A percentile compares a stretch with the other conserved stretches of the same genome.
Conservation (phyloP, 352 stramenopile genomes). For the Blastocystis sp. region DNA sequence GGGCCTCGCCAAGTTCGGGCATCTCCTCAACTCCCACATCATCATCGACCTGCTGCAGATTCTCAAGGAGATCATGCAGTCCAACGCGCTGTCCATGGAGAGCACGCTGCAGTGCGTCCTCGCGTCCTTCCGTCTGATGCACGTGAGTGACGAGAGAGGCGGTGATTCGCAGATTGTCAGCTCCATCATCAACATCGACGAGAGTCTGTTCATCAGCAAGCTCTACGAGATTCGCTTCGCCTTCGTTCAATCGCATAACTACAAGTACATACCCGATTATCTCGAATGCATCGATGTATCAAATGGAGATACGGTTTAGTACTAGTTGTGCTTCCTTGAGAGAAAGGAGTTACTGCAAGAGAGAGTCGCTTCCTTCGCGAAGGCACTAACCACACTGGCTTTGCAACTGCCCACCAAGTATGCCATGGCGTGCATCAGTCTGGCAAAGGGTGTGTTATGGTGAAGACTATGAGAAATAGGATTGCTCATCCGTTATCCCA, state of each 20-base stretch:
- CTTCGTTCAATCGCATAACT: background rate
- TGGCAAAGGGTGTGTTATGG: background rate
- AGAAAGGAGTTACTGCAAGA: slow-evolving; percentile 61
- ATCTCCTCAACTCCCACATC: slow-evolving; percentile 59
- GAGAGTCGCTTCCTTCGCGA: slow-evolving; percentile 43
- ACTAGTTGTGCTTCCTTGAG: slow-evolving; percentile 25
- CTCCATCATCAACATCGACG: slow-evolving; percentile 35
- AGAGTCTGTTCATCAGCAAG: slow-evolving; percentile 26
- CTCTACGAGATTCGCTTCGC: slow-evolving; percentile 26
- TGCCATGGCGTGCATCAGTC: slow-evolving; percentile 38
- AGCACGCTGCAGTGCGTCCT: slow-evolving; percentile 34
- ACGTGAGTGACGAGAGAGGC: background rate
- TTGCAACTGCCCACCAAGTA: slow-evolving; percentile 52
- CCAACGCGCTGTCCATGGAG: slow-evolving; percentile 13
- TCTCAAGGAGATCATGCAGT: slow-evolving; percentile 31
- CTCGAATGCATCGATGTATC: slow-evolving; percentile 54
- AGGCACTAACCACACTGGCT: slow-evolving; percentile 27
- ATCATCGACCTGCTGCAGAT: slow-evolving; percentile 51
- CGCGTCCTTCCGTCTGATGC: slow-evolving; percentile 16
- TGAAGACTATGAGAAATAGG: background rate
- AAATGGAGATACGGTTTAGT: background rate
- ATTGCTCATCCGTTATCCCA: slow-evolving; percentile 63
- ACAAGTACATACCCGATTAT: slow-evolving; percentile 29
- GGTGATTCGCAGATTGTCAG: slow-evolving; percentile 3
- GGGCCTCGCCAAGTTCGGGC: slow-evolving; percentile 39